Evolutionary conservation across 352 stramenopile genomes (phyloP).

Genomic region (Phytophthora pluvialis): DNA sequence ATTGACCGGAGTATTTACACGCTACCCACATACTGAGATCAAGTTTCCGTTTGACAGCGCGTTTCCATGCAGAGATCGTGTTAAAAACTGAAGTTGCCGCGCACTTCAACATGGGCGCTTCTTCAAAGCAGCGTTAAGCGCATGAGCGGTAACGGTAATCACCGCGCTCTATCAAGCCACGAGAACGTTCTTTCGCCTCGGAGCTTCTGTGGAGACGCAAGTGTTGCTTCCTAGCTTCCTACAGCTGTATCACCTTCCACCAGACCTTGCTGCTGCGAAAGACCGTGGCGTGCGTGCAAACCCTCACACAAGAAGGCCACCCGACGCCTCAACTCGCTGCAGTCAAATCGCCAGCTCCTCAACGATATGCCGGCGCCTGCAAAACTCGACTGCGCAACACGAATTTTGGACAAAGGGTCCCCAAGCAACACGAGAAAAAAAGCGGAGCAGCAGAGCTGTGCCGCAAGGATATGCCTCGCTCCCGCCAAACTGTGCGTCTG

Average conservation of each 20-base stretch:
- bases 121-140: constrained; percentile 26
- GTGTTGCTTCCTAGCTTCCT: too few relatives aligned
- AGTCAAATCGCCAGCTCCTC: background rate
- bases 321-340: constrained; percentile 1
- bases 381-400: constrained; percentile 19
- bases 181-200: constrained; percentile 10
- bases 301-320: too few relatives aligned
- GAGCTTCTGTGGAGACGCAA: background rate
- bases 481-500: constrained; percentile 27
- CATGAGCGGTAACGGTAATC: constrained; percentile 23
- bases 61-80: constrained; percentile 23
- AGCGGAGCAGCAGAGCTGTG: constrained; percentile 8
- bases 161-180: constrained; percentile 10
- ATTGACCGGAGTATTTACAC: constrained; percentile 17
- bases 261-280: too few relatives aligned
- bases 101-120: constrained; percentile 21
- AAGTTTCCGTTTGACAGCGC: constrained; percentile 28
- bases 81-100: constrained; percentile 20
- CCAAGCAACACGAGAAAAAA: constrained; percentile 7
- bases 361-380: background rate
- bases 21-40: background rate
- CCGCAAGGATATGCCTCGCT: constrained; percentile 26
- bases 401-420: constrained; percentile 22
- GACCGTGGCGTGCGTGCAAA: too few relatives aligned
- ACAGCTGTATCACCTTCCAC: too few relatives aligned